A percentile compares a stretch with the other conserved stretches of the same genome.
Evolutionary conservation across 805 yeast genomes (phyloP).

Genomic region (Candida odintsovae): DNA sequence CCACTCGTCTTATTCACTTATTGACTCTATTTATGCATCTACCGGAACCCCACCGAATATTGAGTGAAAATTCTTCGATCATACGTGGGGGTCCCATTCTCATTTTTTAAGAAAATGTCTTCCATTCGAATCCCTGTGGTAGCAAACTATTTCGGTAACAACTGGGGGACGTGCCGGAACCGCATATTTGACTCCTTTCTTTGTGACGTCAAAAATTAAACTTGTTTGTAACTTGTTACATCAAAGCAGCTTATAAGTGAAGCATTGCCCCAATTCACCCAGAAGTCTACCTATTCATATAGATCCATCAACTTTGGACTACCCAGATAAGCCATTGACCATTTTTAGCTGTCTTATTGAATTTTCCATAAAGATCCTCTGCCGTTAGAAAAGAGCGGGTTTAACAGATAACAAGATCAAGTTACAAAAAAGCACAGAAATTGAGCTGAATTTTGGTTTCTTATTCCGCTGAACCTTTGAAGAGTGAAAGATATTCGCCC

Average conservation of each 20-base stretch:
- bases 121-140: background rate
- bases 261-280: background rate
- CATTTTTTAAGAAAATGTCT: background rate
- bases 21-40: too few species aligned
- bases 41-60: background rate
- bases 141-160: background rate
- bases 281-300: background rate
- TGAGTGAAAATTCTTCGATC: too few species aligned
- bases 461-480: too few species aligned
- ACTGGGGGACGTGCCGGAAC: background rate
- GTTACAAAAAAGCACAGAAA: background rate
- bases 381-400: background rate
- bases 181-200: background rate
- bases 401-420: background rate
- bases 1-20: too few species aligned
- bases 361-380: background rate
- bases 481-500: background rate
- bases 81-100: background rate
- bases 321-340: background rate
- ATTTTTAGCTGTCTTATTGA: too few species aligned
- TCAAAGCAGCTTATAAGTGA: background rate
- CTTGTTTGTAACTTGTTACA: background rate
- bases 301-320: background rate
- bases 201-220: background rate
- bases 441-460: background rate